phyloP scores from a whole-genome alignment of 345 rosid species.

The Mallotus nudiflorus region DNA sequence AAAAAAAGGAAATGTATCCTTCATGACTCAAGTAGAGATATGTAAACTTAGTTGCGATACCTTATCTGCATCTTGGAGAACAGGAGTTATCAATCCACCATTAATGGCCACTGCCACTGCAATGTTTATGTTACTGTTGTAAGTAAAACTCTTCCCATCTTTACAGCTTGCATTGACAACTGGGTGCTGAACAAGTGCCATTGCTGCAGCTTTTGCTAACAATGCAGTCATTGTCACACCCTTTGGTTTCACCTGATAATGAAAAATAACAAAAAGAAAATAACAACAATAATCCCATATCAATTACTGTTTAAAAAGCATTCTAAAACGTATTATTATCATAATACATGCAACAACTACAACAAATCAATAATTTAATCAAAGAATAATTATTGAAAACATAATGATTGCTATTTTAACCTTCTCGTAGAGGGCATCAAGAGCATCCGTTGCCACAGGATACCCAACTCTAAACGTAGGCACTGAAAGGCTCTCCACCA shows the following conservation, averaged over 20 bases:
- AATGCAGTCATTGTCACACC: constrained; percentile 96
- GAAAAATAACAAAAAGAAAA: not conserved
- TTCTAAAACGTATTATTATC: not conserved
- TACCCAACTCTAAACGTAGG: constrained; percentile 94
- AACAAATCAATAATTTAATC: not conserved
- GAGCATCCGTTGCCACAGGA: constrained; percentile 75
- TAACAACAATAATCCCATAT: not conserved
- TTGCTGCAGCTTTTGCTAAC: constrained; percentile 91
- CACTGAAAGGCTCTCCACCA: constrained; percentile 82
- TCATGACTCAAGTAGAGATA: not conserved
- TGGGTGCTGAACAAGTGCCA: constrained; percentile 91
- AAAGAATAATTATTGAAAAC: constrained; percentile 38
- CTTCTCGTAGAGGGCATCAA: constrained; percentile 84
- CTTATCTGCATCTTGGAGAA: constrained; percentile 96
- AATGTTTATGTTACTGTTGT: constrained; percentile 70
- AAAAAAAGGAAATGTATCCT: not conserved
- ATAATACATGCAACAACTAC: not conserved
- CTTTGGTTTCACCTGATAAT: constrained; percentile 77
- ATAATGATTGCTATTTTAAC: constrained; percentile 35
- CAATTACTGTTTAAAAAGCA: not conserved
- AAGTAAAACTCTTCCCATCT: constrained; percentile 80
- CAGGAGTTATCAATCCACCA: constrained; percentile 96
- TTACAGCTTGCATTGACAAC: constrained; percentile 88
- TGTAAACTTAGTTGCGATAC: constrained; percentile 29
- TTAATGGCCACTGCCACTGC: constrained; percentile 94